Percentiles rank a stretch among this genome's conserved stretches.
Evolutionary conservation across 2,329 filamentous ascomycete genomes (phyloP).

Genomic region (Sporothrix curviconia): DNA sequence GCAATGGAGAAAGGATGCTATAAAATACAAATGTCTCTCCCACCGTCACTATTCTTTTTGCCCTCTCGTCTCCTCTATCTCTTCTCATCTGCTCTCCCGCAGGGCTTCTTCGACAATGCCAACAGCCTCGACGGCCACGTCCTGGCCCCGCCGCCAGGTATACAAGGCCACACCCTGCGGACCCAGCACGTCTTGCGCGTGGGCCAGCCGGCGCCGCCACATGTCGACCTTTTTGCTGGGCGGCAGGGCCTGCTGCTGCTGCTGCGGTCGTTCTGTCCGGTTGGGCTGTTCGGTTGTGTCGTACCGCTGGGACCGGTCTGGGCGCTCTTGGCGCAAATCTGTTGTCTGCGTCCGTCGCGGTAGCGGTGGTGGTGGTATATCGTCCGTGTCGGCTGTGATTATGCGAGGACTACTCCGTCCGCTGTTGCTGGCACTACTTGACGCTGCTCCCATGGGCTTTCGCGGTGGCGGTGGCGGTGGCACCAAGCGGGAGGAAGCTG

Average conservation of each 20-base stretch:
- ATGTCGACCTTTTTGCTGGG: constrained; percentile 63
- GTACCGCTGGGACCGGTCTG: constrained; percentile 14
- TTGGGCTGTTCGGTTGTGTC: constrained; percentile 10
- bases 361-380: constrained; percentile 14
- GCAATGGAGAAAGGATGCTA: too few species aligned
- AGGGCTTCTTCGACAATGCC: constrained; percentile 55
- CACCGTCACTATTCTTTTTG: too few species aligned
- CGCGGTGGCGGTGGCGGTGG: constrained; percentile 14
- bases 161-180: constrained; percentile 60
- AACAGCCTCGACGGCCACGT: constrained; percentile 61
- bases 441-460: constrained; percentile 17
- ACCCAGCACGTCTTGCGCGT: constrained; percentile 57
- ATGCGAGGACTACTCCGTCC: constrained; percentile 12
- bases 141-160: constrained; percentile 66
- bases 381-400: constrained; percentile 12
- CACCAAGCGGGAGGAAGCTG: background rate
- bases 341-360: constrained; percentile 10
- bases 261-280: constrained; percentile 15
- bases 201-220: constrained; percentile 62
- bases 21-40: too few species aligned
- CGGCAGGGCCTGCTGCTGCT: too few species aligned
- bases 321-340: constrained; percentile 13
- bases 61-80: too few species aligned
- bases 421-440: constrained; percentile 29
- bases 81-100: constrained; percentile 16